Conservation (phyloP, 257 asterid species). For the Pogostemon cablin region DNA sequence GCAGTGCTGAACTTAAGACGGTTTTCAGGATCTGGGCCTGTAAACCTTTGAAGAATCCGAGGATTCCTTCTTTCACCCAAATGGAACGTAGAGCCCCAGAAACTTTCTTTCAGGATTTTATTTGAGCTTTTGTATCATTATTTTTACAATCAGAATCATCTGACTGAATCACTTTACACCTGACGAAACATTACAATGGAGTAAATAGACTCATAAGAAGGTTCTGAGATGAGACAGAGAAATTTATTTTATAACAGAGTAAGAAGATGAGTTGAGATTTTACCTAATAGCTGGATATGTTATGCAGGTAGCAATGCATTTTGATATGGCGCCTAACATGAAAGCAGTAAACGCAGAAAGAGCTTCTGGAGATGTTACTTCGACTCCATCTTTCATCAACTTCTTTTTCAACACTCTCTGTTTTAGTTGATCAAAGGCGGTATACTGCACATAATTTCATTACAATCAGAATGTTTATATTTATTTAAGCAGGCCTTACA, state of each 20-base stretch:
- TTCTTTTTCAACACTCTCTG: slow-evolving; percentile 56
- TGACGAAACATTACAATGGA: slow-evolving; percentile 24
- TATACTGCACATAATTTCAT: slow-evolving; percentile 58
- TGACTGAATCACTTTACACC: slow-evolving; percentile 93
- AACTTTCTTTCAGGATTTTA: slow-evolving; percentile 53
- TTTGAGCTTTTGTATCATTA: slow-evolving; percentile 31
- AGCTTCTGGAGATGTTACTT: slow-evolving; percentile 50
- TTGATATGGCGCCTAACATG: slow-evolving; percentile 77
- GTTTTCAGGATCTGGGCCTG: slow-evolving; percentile 89
- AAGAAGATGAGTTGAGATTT: slow-evolving; percentile 15
- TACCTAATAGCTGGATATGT: slow-evolving; percentile 93
- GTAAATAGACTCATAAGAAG: background rate
- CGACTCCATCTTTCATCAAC: slow-evolving; percentile 37
- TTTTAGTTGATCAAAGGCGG: slow-evolving; percentile 87
- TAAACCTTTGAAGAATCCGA: slow-evolving; percentile 84
- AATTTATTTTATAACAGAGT: background rate
- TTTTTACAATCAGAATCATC: slow-evolving; percentile 61
- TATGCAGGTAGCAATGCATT: slow-evolving; percentile 86
- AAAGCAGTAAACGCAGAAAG: slow-evolving; percentile 90
- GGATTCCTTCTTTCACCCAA: slow-evolving; percentile 76
- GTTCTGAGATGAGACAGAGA: background rate
- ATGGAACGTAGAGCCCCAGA: slow-evolving; percentile 57
- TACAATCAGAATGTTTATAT: slow-evolving; percentile 20
- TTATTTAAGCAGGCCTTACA: background rate
- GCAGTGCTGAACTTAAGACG: slow-evolving; percentile 81